Evolutionary conservation across 768 basidiomycete genomes (phyloP).

Genomic region (Suillus placidus): DNA sequence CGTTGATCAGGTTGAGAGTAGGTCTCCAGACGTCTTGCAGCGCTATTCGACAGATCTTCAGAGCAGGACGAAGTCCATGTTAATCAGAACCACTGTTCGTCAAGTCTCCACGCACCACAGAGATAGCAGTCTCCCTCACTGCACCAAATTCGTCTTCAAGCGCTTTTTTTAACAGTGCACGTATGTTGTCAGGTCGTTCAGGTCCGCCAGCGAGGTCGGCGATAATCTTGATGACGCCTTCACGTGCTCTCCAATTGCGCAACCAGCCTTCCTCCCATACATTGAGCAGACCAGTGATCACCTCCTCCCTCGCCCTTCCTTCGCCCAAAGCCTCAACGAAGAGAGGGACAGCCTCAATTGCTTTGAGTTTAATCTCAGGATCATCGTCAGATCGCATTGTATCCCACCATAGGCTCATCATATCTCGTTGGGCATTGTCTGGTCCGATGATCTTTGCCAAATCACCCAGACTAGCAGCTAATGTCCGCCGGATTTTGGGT

Average conservation of each 20-base stretch:
- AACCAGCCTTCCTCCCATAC: slow-evolving; percentile 62
- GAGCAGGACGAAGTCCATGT: background rate
- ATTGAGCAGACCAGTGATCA: slow-evolving; percentile 49
- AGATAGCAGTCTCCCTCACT: slow-evolving; percentile 77
- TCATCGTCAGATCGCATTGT: slow-evolving; percentile 59
- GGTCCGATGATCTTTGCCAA: slow-evolving; percentile 83
- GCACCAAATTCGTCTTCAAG: slow-evolving; percentile 81
- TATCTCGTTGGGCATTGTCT: slow-evolving; percentile 64
- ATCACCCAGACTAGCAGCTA: slow-evolving; percentile 89
- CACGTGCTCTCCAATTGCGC: slow-evolving; percentile 80
- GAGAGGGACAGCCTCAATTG: slow-evolving; percentile 63
- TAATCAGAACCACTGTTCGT: slow-evolving; percentile 14
- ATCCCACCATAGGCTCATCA: slow-evolving; percentile 74
- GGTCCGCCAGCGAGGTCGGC: slow-evolving; percentile 49
- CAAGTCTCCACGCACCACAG: slow-evolving; percentile 51
- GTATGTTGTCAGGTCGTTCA: slow-evolving; percentile 49
- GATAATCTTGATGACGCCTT: slow-evolving; percentile 62
- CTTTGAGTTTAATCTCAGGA: slow-evolving; percentile 67
- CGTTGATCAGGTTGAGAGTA: slow-evolving; percentile 41
- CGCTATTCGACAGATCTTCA: slow-evolving; percentile 9
- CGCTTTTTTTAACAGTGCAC: slow-evolving; percentile 57
- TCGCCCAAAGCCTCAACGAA: slow-evolving; percentile 58
- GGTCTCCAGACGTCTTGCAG: slow-evolving; percentile 29
- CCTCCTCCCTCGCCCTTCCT: slow-evolving; percentile 44
- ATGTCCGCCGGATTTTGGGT: slow-evolving; percentile 69